These are phyloP conservation scores for Chlorella sp. DNA, from an alignment of 139 green algal genomes.

Conservation along the genomic window DNA sequence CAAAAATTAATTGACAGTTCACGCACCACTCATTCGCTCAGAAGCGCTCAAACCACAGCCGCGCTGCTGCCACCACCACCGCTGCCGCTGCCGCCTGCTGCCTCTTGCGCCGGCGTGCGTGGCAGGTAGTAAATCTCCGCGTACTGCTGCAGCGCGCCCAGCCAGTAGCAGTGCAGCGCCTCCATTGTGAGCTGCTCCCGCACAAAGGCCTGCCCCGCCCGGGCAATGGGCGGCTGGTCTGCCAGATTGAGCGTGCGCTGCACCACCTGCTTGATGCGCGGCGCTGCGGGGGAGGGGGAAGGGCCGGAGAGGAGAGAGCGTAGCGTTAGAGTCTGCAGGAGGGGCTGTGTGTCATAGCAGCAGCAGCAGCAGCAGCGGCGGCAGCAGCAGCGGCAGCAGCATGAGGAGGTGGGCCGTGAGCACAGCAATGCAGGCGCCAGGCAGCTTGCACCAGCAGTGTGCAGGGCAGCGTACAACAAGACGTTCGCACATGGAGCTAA, in stretches of 20 bases:
- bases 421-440: no score
- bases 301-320: no score
- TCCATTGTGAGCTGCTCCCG: constrained; percentile 36
- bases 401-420: no score
- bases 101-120: neutral
- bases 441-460: no score
- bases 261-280: constrained; percentile 44
- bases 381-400: no score
- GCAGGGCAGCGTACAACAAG: no score
- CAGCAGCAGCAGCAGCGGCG: no score
- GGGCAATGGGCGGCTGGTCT: constrained; percentile 32
- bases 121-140: constrained; percentile 43
- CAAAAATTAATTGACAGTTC: no score
- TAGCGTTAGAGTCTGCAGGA: no score
- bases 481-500: no score
- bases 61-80: neutral
- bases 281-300: constrained; percentile 15
- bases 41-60: neutral
- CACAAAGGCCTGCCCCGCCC: constrained; percentile 43
- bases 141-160: constrained; percentile 42
- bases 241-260: neutral
- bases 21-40: neutral
- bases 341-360: no score
- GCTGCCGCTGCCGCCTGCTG: neutral
- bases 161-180: constrained; percentile 51